Base-by-base conservation (phyloP, 2,329 filamentous ascomycete species). In the Hypomyces perniciosus region DNA sequence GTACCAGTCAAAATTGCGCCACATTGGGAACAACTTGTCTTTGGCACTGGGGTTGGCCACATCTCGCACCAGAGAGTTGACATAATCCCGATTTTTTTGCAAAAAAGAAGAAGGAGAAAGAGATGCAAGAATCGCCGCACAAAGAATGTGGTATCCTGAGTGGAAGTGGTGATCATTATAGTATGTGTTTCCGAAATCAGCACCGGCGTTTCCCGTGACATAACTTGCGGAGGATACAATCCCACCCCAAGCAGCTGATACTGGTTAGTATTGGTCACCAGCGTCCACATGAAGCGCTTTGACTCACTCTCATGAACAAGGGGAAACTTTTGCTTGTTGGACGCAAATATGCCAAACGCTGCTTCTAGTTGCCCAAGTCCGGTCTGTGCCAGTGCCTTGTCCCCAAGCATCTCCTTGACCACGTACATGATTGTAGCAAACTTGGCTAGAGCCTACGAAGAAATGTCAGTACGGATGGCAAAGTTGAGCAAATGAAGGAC, bases 1-100 rank as follows among this genome's bases (percentile, higher is more conserved):
- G 67, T 85, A 97, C 89, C 90, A 96, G 69, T 97, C 93, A 63
- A 96, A 97, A 51, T 76, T 81, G 44, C 93, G 81, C 54, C 80
- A 91, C 58, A 89, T 84, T 0, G 92, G 91, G 67, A 95, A 97
- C 59, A 82, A 82, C 29, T 77, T 74, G 64, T 96, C 91, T 13
- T 77, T 65, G 3, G 75, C 63, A 58, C 80, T 84, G 0, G 90
- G 84, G 67, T 96, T 96, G 42, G 90, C 85, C 44, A 80, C 70
- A 57, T 99, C 93, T 52, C 93, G 85, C 44, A 93, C 84, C 42
- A 99, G 76, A 56, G 80, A 82, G 65, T 96, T 88, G 56, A 96
- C 84, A 72, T 85, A 97, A 20, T 80, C 83, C 61, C 20, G 20
- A 3, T 81, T 83, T 68, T 96, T 95, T 13, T 74, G 72, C 12